phyloP scores from a whole-genome alignment of 768 basidiomycete species.

The Cystofilobasidium bisporidii region DNA sequence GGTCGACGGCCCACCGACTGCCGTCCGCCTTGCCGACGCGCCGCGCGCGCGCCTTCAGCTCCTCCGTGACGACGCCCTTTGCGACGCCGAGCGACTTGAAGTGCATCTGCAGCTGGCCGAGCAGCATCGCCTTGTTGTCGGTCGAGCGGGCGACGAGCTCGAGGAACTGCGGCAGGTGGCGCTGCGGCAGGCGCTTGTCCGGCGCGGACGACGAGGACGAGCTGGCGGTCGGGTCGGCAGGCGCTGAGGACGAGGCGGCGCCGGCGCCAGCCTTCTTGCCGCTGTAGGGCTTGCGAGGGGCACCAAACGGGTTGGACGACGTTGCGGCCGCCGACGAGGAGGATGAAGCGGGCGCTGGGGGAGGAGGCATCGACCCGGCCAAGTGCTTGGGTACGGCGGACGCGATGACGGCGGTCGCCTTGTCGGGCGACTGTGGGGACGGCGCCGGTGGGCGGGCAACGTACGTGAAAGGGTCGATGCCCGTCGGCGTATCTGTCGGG shows the following conservation, averaged over 20 bases:
- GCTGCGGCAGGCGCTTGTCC: constrained; percentile 56
- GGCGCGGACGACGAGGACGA: constrained; percentile 30
- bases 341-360: constrained; percentile 29
- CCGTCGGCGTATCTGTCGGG: constrained; percentile 55
- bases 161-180: constrained; percentile 53
- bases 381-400: constrained; percentile 19
- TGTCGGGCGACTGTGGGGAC: constrained; percentile 29
- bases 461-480: constrained; percentile 70
- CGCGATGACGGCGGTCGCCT: constrained; percentile 34
- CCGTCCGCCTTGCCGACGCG: constrained; percentile 50
- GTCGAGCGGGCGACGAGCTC: constrained; percentile 54
- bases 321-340: constrained; percentile 20
- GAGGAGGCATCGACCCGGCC: constrained; percentile 17
- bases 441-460: constrained; percentile 44
- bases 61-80: constrained; percentile 73
- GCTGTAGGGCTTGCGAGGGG: constrained; percentile 1
- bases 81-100: constrained; percentile 51
- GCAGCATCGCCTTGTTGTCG: constrained; percentile 47
- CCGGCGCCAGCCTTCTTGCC: constrained; percentile 24
- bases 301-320: constrained; percentile 6
- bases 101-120: constrained; percentile 65
- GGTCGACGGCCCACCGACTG: constrained; percentile 57
- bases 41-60: constrained; percentile 53
- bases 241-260: constrained; percentile 16
- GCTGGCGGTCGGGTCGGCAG: not conserved